Conservation (phyloP, 352 stramenopile genomes). For the Globisporangium paddicum region DNA sequence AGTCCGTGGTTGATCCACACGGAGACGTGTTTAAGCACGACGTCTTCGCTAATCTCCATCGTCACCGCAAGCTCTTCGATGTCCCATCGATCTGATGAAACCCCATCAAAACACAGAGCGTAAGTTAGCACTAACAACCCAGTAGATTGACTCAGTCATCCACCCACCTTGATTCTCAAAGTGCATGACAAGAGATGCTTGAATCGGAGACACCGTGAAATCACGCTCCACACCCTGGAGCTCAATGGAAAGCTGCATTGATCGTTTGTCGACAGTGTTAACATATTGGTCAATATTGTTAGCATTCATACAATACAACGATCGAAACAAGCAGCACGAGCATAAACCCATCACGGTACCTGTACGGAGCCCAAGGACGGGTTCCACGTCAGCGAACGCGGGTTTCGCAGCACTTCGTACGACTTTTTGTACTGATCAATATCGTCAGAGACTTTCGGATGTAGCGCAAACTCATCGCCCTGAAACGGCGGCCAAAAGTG, state of each 20-base stretch:
- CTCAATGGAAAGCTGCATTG: constrained; percentile 80
- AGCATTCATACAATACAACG: neutral
- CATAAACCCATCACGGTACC: constrained; percentile 23
- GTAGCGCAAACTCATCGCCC: constrained; percentile 88
- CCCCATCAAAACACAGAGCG: neutral
- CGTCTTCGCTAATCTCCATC: constrained; percentile 59
- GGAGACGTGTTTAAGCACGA: constrained; percentile 50
- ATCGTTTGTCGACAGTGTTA: neutral
- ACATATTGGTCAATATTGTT: neutral
- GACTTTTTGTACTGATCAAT: constrained; percentile 88
- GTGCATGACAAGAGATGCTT: constrained; percentile 93
- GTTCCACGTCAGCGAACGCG: constrained; percentile 92
- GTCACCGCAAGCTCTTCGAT: constrained; percentile 52
- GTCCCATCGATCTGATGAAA: constrained; percentile 41
- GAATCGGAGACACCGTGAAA: constrained; percentile 90
- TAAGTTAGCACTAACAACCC: neutral
- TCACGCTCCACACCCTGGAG: constrained; percentile 73
- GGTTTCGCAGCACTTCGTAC: constrained; percentile 94
- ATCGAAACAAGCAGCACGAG: neutral
- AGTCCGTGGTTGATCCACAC: constrained; percentile 76
- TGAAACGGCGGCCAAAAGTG: constrained; percentile 98
- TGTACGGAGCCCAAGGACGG: constrained; percentile 90
- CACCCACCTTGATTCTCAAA: constrained; percentile 90
- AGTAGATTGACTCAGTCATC: neutral
- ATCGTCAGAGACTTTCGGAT: constrained; percentile 72